phyloP scores from a whole-genome alignment of 192 early-diverging fungal genomes.

The Podila epigama region DNA sequence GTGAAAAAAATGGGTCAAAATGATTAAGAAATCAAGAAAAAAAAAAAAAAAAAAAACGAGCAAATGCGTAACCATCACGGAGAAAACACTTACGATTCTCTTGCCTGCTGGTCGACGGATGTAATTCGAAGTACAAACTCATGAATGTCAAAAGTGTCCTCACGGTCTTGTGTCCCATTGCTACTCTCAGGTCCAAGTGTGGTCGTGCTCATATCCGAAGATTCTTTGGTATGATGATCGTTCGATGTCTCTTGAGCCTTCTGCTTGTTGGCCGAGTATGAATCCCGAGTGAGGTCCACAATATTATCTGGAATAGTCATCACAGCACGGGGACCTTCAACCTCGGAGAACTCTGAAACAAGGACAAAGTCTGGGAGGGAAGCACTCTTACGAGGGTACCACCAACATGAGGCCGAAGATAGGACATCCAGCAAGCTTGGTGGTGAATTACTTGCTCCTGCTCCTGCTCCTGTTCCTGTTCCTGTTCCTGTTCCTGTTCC shows the following conservation, averaged over 20 bases:
- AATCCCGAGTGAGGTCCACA: conserved; percentile 44
- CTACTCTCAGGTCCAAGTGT: conserved; percentile 13
- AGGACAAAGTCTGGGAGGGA: conserved; percentile 58
- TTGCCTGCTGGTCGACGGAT: conserved; percentile 50
- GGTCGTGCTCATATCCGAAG: conserved; percentile 12
- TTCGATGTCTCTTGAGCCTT: conserved; percentile 15
- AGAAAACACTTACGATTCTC: conserved; percentile 33
- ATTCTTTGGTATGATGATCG: conserved; percentile 13
- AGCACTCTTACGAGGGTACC: conserved; percentile 14
- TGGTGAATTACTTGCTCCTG: background rate
- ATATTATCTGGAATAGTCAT: conserved; percentile 52
- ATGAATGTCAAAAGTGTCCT: conserved; percentile 53
- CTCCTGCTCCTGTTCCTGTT: background rate
- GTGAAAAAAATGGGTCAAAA: background rate
- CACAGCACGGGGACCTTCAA: conserved; percentile 58
- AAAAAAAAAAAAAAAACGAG: background rate
- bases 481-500: conserved; percentile 1
- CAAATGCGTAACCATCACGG: background rate
- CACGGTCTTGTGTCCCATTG: background rate
- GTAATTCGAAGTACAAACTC: conserved; percentile 60
- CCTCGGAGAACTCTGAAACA: conserved; percentile 60
- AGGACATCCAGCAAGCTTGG: conserved; percentile 14
- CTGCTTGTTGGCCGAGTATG: conserved; percentile 37
- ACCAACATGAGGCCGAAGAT: conserved; percentile 9
- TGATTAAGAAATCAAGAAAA: background rate